phyloP scores from a whole-genome alignment of 2,329 filamentous ascomycete genomes.

The Elsinoe batatas region DNA sequence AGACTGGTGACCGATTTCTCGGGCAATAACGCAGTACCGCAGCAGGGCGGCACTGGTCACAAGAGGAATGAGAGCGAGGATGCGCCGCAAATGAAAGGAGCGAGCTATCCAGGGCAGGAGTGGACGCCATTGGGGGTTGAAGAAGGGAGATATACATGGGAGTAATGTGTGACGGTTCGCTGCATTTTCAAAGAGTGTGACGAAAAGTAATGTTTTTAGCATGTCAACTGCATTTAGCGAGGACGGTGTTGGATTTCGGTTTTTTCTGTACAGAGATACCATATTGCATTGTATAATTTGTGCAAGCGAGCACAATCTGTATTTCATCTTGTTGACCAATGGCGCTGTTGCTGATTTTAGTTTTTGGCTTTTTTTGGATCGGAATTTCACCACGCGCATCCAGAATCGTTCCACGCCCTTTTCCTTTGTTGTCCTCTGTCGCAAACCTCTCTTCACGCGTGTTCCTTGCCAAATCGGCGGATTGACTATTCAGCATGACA shows the following conservation, averaged over 20 bases:
- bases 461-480: not conserved
- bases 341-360: not conserved
- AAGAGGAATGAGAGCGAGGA: not conserved
- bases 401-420: not conserved
- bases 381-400: not conserved
- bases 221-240: not conserved
- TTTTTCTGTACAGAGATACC: slow-evolving; percentile 1
- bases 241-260: not conserved
- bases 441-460: not conserved
- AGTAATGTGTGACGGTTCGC: not conserved
- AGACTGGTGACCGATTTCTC: slow-evolving; percentile 5
- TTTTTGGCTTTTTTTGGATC: not conserved
- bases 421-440: not conserved
- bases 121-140: slow-evolving; percentile 7
- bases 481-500: slow-evolving; percentile 10
- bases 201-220: not conserved
- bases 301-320: not conserved
- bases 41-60: not conserved
- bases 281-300: slow-evolving; percentile 6
- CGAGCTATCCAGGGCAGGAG: slow-evolving; percentile 12
- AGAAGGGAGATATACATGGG: slow-evolving; percentile 5
- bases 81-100: not conserved
- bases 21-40: not conserved
- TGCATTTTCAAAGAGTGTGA: not conserved
- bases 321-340: not conserved